Conservation (phyloP, 2,329 filamentous ascomycete genomes). For the Cordyceps tenuipes region DNA sequence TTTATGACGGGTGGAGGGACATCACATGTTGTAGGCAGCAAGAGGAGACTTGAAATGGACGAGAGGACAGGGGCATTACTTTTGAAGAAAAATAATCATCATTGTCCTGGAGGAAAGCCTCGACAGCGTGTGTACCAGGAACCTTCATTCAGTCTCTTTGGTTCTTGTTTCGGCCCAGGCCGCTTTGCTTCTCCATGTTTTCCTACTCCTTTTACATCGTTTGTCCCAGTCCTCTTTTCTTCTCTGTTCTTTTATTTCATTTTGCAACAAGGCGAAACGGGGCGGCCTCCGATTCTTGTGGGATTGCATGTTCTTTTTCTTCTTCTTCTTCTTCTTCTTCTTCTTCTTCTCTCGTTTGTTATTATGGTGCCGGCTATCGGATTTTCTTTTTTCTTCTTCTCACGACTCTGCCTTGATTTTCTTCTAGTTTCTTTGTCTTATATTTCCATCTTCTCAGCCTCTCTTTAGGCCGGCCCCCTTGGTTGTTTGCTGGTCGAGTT, state of each 20-base stretch:
- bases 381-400: neutral
- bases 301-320: neutral
- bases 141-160: too few relatives aligned
- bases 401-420: neutral
- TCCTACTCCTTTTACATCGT: neutral
- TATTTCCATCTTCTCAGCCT: neutral
- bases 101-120: too few relatives aligned
- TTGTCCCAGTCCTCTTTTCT: neutral
- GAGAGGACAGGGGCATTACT: too few relatives aligned
- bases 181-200: neutral
- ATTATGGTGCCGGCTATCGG: neutral
- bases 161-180: neutral
- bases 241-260: neutral
- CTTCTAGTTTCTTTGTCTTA: neutral
- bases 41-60: too few relatives aligned
- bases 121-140: too few relatives aligned
- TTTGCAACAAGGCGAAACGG: neutral
- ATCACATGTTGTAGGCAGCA: too few relatives aligned
- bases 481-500: neutral
- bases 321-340: neutral
- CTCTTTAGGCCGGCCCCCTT: neutral
- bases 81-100: too few relatives aligned
- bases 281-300: neutral
- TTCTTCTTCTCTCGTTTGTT: neutral
- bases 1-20: neutral